phyloP scores from a whole-genome alignment of 768 basidiomycete genomes.

The Tulasnella sp. region DNA sequence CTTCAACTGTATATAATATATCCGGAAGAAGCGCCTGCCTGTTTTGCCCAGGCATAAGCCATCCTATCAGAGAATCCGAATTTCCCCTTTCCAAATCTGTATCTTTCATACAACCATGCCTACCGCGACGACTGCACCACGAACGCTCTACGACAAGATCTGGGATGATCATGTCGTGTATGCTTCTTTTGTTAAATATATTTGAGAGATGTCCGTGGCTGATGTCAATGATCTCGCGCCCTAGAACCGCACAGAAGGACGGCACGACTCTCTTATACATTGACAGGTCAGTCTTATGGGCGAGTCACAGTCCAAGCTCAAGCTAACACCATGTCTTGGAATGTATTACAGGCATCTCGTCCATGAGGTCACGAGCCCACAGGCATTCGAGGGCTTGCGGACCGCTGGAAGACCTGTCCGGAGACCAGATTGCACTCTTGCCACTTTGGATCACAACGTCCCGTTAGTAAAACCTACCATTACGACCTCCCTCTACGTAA shows the following conservation, averaged over 20 bases:
- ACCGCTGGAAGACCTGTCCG: conserved; percentile 68
- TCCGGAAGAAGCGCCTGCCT: too few relatives aligned
- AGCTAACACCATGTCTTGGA: neutral
- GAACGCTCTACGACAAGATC: conserved; percentile 95
- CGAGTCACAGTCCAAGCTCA: neutral
- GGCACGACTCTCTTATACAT: conserved; percentile 76
- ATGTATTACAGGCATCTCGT: conserved; percentile 44
- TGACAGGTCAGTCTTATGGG: conserved; percentile 43
- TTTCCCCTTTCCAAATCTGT: conserved; percentile 1
- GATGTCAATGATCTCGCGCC: neutral
- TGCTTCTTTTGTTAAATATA: conserved; percentile 23
- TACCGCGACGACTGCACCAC: conserved; percentile 45
- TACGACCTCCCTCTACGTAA: neutral
- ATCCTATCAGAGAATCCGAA: neutral
- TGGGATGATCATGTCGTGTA: conserved; percentile 96
- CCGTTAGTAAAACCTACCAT: conserved; percentile 44
- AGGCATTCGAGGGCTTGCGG: conserved; percentile 82
- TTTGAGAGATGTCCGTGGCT: neutral
- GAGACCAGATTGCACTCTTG: conserved; percentile 78
- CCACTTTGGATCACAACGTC: conserved; percentile 80
- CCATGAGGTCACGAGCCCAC: conserved; percentile 89
- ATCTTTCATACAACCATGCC: conserved; percentile 35
- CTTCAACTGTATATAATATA: neutral
- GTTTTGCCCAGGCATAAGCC: neutral
- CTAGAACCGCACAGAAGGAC: conserved; percentile 61